These are phyloP conservation scores for Gaeumannomyces sp. DNA, from an alignment of 2,329 filamentous ascomycete genomes.

Conservation along the genomic window DNA sequence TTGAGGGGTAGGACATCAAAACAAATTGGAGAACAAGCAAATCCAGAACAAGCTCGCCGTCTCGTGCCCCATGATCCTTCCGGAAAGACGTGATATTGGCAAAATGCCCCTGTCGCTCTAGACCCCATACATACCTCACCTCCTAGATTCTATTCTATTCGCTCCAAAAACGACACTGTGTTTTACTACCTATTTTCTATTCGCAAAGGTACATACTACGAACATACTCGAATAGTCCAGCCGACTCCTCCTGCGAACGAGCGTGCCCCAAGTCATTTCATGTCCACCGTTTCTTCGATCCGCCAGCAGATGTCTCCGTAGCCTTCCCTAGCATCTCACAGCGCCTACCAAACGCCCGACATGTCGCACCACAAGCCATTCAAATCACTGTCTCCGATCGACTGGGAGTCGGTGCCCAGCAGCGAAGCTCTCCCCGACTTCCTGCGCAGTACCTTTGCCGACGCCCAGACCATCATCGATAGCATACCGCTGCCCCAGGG, in stretches of 20 bases:
- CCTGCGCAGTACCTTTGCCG: conserved; percentile 14
- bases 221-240: no score
- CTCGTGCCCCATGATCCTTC: not conserved
- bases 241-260: no score
- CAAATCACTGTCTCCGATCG: conserved; percentile 44
- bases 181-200: not conserved
- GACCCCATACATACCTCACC: not conserved
- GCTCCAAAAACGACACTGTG: not conserved
- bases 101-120: no score
- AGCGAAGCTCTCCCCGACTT: conserved; percentile 10
- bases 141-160: no score
- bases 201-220: not conserved
- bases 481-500: conserved; percentile 13
- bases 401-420: conserved; percentile 34
- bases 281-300: no score
- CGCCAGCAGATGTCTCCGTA: not conserved
- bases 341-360: not conserved
- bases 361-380: conserved; percentile 33
- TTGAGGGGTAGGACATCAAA: not conserved
- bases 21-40: not conserved
- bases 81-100: not conserved
- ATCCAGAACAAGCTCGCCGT: not conserved
- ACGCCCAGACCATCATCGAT: conserved; percentile 16
- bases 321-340: not conserved
- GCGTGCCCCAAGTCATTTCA: no score